Evolutionary conservation across 352 stramenopile genomes (phyloP).

Genomic region (Nothophytophthora sp.): DNA sequence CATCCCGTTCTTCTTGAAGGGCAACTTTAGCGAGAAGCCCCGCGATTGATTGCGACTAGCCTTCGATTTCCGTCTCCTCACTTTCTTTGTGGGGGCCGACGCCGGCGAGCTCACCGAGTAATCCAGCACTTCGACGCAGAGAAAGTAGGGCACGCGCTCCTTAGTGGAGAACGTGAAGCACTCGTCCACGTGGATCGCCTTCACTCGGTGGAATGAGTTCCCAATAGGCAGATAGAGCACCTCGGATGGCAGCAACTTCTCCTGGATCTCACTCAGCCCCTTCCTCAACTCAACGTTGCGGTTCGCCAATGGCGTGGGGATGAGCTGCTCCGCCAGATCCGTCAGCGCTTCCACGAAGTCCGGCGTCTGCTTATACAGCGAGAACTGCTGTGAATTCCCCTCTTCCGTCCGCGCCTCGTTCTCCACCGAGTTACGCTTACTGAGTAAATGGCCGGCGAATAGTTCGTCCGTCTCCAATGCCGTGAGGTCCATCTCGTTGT

Average conservation of each 20-base stretch:
- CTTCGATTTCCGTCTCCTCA: slow-evolving; percentile 27
- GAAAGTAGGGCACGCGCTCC: slow-evolving; percentile 81
- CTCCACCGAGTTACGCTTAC: slow-evolving; percentile 49
- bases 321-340: slow-evolving; percentile 64
- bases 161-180: slow-evolving; percentile 87
- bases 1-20: slow-evolving; percentile 64
- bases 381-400: slow-evolving; percentile 61
- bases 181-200: slow-evolving; percentile 69
- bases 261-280: slow-evolving; percentile 48
- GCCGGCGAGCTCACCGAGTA: slow-evolving; percentile 37
- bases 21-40: slow-evolving; percentile 50
- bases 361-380: slow-evolving; percentile 69
- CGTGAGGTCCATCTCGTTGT: slow-evolving; percentile 40
- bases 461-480: slow-evolving; percentile 47
- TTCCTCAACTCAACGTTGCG: slow-evolving; percentile 54
- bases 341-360: slow-evolving; percentile 72
- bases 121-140: slow-evolving; percentile 83
- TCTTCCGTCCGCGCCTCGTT: slow-evolving; percentile 62
- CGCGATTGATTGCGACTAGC: slow-evolving; percentile 25
- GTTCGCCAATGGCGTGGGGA: slow-evolving; percentile 39
- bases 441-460: slow-evolving; percentile 56
- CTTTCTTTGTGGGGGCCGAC: slow-evolving; percentile 21
- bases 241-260: slow-evolving; percentile 61
- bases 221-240: slow-evolving; percentile 82
- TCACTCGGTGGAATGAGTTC: slow-evolving; percentile 76